Evolutionary conservation across 2,329 filamentous ascomycete genomes (phyloP).

Genomic region (Fusarium decemcellulare): DNA sequence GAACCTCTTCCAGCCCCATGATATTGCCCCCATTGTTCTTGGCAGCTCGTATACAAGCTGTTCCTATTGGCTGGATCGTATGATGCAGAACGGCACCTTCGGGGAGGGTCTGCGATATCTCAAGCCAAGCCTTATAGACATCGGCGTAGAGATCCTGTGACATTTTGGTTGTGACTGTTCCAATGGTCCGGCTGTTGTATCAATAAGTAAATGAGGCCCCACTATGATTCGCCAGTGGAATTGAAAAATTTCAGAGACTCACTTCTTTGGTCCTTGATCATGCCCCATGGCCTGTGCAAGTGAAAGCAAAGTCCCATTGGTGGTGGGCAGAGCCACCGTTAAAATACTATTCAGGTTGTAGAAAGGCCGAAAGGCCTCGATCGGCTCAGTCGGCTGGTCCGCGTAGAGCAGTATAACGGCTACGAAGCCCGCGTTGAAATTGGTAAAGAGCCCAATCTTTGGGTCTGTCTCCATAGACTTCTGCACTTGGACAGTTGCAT

Average conservation of each 20-base stretch:
- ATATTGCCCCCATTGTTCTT: neutral
- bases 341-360: neutral
- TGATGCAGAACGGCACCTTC: neutral
- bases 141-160: neutral
- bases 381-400: neutral
- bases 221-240: too few species aligned
- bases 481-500: neutral
- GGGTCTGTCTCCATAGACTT: neutral
- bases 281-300: neutral
- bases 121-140: neutral
- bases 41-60: neutral
- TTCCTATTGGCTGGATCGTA: neutral
- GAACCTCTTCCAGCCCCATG: neutral
- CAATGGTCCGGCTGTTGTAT: neutral
- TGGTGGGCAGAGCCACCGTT: neutral
- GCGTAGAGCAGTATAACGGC: neutral
- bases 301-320: neutral
- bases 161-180: neutral
- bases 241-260: neutral
- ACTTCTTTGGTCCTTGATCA: neutral
- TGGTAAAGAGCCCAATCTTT: conserved; percentile 1
- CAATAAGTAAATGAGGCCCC: too few species aligned
- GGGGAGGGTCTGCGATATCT: neutral
- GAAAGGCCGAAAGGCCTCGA: neutral
- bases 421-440: conserved; percentile 1